Evolutionary conservation across 768 basidiomycete genomes (phyloP).

Genomic region (Mrakia blollopis): DNA sequence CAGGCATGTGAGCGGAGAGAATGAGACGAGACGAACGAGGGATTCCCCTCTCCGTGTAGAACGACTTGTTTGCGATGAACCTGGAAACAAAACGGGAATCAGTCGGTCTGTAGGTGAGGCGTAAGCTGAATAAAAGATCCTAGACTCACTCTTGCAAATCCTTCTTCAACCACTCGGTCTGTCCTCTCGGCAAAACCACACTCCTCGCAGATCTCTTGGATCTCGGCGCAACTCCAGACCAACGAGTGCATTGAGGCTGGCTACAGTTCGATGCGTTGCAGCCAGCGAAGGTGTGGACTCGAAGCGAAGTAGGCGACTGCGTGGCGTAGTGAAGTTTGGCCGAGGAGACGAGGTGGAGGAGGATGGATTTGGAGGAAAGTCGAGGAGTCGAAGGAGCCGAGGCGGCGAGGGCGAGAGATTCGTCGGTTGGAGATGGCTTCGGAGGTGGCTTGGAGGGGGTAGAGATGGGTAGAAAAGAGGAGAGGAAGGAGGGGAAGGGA

Average conservation of each 20-base stretch:
- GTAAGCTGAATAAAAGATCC: no score
- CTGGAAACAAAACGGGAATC: no score
- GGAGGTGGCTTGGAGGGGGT: background rate
- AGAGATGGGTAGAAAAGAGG: background rate
- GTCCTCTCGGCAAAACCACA: conserved; percentile 53
- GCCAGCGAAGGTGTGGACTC: background rate
- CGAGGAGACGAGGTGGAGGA: background rate
- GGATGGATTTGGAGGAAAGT: background rate
- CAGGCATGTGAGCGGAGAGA: background rate
- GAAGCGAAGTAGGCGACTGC: background rate
- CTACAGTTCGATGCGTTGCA: background rate
- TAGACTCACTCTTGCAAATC: conserved; percentile 56
- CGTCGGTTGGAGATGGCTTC: background rate
- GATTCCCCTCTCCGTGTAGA: conserved; percentile 72
- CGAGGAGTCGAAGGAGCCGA: background rate
- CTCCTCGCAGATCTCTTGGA: conserved; percentile 50
- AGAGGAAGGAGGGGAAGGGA: background rate
- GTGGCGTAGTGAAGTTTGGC: background rate
- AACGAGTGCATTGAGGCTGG: background rate
- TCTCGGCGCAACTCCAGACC: background rate
- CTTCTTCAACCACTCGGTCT: conserved; percentile 59
- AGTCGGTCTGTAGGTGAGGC: no score
- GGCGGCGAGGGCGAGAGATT: background rate
- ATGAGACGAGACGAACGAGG: conserved; percentile 47
- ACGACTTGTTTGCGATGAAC: conserved; percentile 63